Percentiles rank a stretch among this genome's conserved stretches.
phyloP scores from a whole-genome alignment of 179 eudicot species.

The Pouteria campechiana region DNA sequence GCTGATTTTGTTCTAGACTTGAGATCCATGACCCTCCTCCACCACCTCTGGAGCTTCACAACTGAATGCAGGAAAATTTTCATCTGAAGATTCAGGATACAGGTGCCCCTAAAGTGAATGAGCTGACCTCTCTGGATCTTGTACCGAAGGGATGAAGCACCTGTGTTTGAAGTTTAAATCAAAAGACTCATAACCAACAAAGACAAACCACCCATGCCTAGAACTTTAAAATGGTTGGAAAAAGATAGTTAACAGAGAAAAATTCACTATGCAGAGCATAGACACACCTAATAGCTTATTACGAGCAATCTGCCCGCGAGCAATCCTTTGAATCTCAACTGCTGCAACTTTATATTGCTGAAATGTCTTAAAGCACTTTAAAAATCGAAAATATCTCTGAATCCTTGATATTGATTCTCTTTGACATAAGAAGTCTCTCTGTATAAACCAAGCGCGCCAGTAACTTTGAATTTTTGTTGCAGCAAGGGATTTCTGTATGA shows the following conservation, averaged over 20 bases:
- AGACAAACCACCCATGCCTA: neutral
- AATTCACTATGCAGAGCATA: neutral
- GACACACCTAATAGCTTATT: slow-evolving; percentile 50
- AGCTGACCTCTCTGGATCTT: slow-evolving; percentile 5
- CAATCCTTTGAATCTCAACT: slow-evolving; percentile 49
- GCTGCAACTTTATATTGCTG: slow-evolving; percentile 34
- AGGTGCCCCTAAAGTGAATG: slow-evolving; percentile 1
- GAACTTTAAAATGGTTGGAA: too few species aligned
- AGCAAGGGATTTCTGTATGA: neutral
- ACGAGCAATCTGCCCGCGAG: slow-evolving; percentile 54
- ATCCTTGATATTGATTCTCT: slow-evolving; percentile 48
- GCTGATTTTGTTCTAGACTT: slow-evolving; percentile 33
- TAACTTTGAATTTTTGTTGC: slow-evolving; percentile 29
- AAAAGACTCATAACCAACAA: slow-evolving; percentile 11
- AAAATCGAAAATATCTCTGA: slow-evolving; percentile 38
- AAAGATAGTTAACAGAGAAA: neutral
- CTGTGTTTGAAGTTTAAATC: slow-evolving; percentile 9
- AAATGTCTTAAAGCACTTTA: slow-evolving; percentile 22
- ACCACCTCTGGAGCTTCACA: slow-evolving; percentile 77
- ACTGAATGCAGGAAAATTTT: slow-evolving; percentile 26
- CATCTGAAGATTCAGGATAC: slow-evolving; percentile 21
- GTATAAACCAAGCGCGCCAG: slow-evolving; percentile 50
- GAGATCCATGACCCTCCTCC: slow-evolving; percentile 34
- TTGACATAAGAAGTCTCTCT: slow-evolving; percentile 29
- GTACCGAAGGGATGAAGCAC: slow-evolving; percentile 16